A percentile compares a stretch with the other conserved stretches of the same genome.
These are phyloP conservation scores for Penicillium malachiteum DNA, from an alignment of 495 filamentous ascomycete genomes.

Conservation along the genomic window DNA sequence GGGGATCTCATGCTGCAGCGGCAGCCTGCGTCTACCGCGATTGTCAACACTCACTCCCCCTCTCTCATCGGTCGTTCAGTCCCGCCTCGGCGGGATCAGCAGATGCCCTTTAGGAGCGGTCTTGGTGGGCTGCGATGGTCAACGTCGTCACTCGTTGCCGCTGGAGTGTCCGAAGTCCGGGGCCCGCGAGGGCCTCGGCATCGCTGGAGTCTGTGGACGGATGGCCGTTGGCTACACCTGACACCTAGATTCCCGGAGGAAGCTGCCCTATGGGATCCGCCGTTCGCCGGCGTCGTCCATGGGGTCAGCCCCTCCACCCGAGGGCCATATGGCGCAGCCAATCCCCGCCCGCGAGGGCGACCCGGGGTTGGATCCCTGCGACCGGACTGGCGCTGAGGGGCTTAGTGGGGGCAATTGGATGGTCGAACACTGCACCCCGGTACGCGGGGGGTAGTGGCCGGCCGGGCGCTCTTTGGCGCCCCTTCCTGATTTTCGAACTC, in stretches of 20 bases:
- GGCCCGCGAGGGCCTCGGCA: conserved; percentile 17
- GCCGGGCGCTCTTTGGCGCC: conserved; percentile 16
- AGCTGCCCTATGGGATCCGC: conserved; percentile 35
- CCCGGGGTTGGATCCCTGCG: conserved; percentile 16
- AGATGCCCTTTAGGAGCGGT: too few species aligned
- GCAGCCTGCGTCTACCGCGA: not conserved
- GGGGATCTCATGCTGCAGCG: not conserved
- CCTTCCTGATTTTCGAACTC: conserved; percentile 16
- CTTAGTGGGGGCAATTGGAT: conserved; percentile 53
- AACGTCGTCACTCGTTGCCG: too few species aligned
- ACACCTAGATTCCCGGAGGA: conserved; percentile 43
- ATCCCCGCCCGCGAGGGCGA: conserved; percentile 2
- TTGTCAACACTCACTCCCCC: not conserved
- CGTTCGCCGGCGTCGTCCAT: conserved; percentile 26
- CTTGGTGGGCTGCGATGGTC: too few species aligned
- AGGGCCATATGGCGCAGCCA: conserved; percentile 34
- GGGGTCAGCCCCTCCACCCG: conserved; percentile 35
- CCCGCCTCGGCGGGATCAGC: too few species aligned
- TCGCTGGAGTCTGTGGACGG: conserved; percentile 52
- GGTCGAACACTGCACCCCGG: conserved; percentile 18
- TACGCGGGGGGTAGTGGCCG: conserved; percentile 17
- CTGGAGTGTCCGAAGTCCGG: conserved; percentile 24
- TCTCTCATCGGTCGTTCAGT: too few species aligned
- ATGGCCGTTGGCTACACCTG: conserved; percentile 47
- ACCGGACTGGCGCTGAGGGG: conserved; percentile 40